Base-by-base conservation (phyloP, 306 rosid species). In the Trifolium fragiferum region DNA sequence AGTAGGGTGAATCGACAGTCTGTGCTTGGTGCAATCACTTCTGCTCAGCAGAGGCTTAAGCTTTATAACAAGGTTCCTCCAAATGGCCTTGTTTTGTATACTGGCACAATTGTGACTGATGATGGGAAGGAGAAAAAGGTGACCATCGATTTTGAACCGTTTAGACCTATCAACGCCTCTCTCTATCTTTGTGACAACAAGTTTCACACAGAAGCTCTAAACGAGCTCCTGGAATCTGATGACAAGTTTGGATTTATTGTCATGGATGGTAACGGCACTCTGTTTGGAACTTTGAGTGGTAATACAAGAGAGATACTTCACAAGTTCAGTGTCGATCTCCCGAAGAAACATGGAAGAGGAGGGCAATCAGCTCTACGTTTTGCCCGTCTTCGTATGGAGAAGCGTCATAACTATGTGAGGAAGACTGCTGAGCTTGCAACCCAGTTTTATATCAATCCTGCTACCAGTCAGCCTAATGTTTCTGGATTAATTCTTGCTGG, bases 371-470 rank as follows among this genome's bases (percentile, higher is more conserved):
- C 97, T 8, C 91, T 92, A 6, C 85, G 97, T 21, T 92, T 89
- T 84, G 97, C 97, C 16, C 97, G 96, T 87, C 97, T 92, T 82
- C 90, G 97, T 25, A 92, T 92, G 97, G 97, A 89, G 83, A 92
- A 92, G 80, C 93, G 97, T 35, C 97, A 92, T 70, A 92, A 92
- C 79, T 92, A 92, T 51, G 97, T 92, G 20, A 85, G 97, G 83
- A 92, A 92, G 88, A 89, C 93, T 8, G 97, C 97, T 0, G 97
- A 92, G 86, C 96, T 89, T 58, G 97, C 97, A 35, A 92, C 97
- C n/a, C 97, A 92, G 72, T 92, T 92, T 50, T 92, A 60, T 75
- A 89, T 92, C 74, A 92, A 92, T 82, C 91, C 97, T 67, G 77
- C 91, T 41, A 92, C 97, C 78, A 92, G 97, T 68, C 97, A 92